Percentiles rank a stretch among this genome's conserved stretches.
Evolutionary conservation across 768 basidiomycete species (phyloP).

Genomic region (Tephrocybe sp.): DNA sequence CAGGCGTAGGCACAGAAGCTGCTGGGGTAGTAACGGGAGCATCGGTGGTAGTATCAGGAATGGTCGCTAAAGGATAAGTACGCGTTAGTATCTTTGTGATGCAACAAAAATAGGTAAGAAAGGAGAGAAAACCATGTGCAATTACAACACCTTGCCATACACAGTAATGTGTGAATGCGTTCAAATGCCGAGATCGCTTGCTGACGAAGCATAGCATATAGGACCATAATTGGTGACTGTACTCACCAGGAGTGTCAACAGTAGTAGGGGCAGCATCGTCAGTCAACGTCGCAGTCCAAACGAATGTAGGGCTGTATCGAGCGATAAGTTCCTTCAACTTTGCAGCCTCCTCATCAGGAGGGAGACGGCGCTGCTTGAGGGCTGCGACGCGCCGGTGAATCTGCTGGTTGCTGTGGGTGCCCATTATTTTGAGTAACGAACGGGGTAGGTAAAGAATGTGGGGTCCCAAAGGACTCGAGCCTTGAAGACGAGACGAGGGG

Average conservation of each 20-base stretch:
- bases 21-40: not conserved
- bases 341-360: slow-evolving; percentile 14
- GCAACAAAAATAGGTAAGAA: not conserved
- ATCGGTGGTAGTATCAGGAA: slow-evolving; percentile 1
- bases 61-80: not conserved
- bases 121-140: not conserved
- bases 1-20: not conserved
- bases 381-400: slow-evolving; percentile 17
- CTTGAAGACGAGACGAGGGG: slow-evolving; percentile 2
- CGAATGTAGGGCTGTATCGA: slow-evolving; percentile 19
- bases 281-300: slow-evolving; percentile 11
- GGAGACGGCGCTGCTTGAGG: slow-evolving; percentile 18
- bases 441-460: slow-evolving; percentile 21
- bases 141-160: not conserved
- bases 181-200: no score
- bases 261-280: slow-evolving; percentile 3
- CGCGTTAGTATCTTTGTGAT: not conserved
- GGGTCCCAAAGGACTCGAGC: slow-evolving; percentile 17
- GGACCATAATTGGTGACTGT: no score
- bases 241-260: slow-evolving; percentile 9
- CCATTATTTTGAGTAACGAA: slow-evolving; percentile 19
- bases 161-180: not conserved
- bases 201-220: no score
- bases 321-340: slow-evolving; percentile 14
- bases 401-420: slow-evolving; percentile 9